Evolutionary conservation across 2,329 filamentous ascomycete species (phyloP).

Genomic region (Teratosphaeria gauchensis): DNA sequence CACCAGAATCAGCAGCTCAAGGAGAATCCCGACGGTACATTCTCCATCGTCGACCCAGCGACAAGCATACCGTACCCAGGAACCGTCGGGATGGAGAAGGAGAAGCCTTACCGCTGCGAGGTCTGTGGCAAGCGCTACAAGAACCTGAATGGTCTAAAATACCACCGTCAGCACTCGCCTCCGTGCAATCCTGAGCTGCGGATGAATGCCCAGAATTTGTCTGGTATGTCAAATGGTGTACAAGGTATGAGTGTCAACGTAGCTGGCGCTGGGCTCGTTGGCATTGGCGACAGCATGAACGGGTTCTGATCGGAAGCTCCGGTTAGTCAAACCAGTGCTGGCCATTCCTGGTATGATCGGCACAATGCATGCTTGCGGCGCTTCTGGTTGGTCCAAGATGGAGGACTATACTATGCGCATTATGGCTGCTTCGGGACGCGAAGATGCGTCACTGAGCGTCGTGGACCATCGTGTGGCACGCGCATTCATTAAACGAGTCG

Average conservation of each 20-base stretch:
- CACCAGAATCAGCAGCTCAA: slow-evolving; percentile 95
- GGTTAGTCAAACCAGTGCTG: neutral
- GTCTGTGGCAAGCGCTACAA: slow-evolving; percentile 98
- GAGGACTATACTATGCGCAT: neutral
- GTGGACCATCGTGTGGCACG: neutral
- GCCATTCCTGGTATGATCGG: neutral
- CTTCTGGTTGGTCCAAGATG: neutral
- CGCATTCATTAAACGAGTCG: neutral
- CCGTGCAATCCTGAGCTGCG: slow-evolving; percentile 80
- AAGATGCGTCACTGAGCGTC: neutral
- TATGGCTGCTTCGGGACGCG: too few relatives aligned
- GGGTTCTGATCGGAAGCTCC: slow-evolving; percentile 14
- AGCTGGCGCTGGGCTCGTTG: slow-evolving; percentile 45
- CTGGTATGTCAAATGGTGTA: slow-evolving; percentile 22
- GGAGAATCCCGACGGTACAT: slow-evolving; percentile 93
- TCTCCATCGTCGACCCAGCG: slow-evolving; percentile 94
- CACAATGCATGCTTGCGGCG: neutral
- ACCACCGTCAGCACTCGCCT: slow-evolving; percentile 64
- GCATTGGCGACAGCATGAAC: slow-evolving; percentile 45
- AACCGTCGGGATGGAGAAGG: slow-evolving; percentile 98
- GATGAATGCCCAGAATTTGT: slow-evolving; percentile 28
- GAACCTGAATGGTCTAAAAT: slow-evolving; percentile 97
- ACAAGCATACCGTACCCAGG: slow-evolving; percentile 91
- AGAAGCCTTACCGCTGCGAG: slow-evolving; percentile 97
- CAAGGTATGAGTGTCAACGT: slow-evolving; percentile 40